Evolutionary conservation across 139 green algal genomes (phyloP), one percentile per base, ranked within the genome.

Genomic region (Edaphochlamys debaryana): DNA sequence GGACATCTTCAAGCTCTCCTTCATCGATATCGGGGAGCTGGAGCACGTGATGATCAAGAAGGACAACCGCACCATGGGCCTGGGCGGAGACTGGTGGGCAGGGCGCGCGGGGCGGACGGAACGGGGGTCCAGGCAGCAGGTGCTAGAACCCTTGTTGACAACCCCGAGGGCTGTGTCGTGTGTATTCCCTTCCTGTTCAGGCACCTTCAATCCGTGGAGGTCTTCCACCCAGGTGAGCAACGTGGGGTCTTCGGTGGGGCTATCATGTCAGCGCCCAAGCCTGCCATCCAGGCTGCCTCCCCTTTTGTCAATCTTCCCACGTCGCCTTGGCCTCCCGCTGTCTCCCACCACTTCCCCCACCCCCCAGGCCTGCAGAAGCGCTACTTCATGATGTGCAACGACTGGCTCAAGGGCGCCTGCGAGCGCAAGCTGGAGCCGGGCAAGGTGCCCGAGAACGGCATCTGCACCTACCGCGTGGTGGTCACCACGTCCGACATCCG

Each of bases 341-440:
- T n/a, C n/a, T n/a, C n/a, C n/a, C n/a, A n/a, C n/a, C n/a, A n/a
- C n/a, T n/a, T n/a, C n/a, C n/a, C n/a, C n/a, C n/a, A n/a, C n/a
- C n/a, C n/a, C 56, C n/a, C 58, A 90, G 82, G 58, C 25, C 30
- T 86, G 7, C 69, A 90, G 75, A 90, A 92, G 79, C 86, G 82
- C 27, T 88, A 87, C 83, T 90, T 91, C 72, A 89, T 93, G 58
- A 34, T 79, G 38, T 90, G 71, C 84, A 90, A 90, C 58, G 79
- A 91, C 62, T 93, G 90, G 90, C 74, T 93, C n/a, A 89, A 92
- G 60, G 87, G 87, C 42, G 83, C 83, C 27, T 86, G 79, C 66
- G 52, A 89, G 68, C 22, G n/a, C 4, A 85, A 79, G 83, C 87
- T 91, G 48, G 87, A 91, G 74, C 78, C 66, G 11, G 78, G 78